Conservation (phyloP, 2,329 filamentous ascomycete genomes). For the Cordyceps cateniannulata region DNA sequence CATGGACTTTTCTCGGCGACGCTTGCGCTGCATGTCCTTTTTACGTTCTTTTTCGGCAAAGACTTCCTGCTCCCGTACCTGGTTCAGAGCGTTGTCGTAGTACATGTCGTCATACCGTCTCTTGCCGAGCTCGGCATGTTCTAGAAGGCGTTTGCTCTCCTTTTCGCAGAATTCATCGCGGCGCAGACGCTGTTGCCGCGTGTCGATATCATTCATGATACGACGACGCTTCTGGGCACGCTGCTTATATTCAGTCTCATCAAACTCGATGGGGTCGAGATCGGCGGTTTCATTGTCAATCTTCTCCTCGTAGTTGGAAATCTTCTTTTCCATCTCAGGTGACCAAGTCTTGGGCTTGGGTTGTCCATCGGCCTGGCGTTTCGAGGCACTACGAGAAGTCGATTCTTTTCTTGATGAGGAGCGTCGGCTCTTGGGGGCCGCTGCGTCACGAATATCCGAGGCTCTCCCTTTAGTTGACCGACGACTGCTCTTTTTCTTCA, state of each 20-base stretch:
- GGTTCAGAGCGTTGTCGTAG: slow-evolving; percentile 72
- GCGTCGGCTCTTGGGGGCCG: slow-evolving; percentile 44
- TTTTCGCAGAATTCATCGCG: slow-evolving; percentile 52
- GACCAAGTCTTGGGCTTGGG: slow-evolving; percentile 61
- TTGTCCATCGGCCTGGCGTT: slow-evolving; percentile 54
- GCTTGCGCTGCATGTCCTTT: slow-evolving; percentile 98
- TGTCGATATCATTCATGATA: slow-evolving; percentile 58
- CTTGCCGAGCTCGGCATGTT: slow-evolving; percentile 65
- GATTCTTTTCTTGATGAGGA: slow-evolving; percentile 44
- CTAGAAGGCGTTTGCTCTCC: slow-evolving; percentile 55
- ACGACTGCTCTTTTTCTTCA: slow-evolving; percentile 25
- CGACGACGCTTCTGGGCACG: slow-evolving; percentile 60
- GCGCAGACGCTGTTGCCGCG: slow-evolving; percentile 56
- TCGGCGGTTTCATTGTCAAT: slow-evolving; percentile 42
- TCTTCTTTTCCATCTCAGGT: slow-evolving; percentile 38
- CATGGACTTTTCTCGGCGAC: slow-evolving; percentile 91
- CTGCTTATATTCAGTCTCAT: slow-evolving; percentile 45
- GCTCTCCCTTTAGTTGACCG: slow-evolving; percentile 43
- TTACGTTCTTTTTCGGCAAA: slow-evolving; percentile 97
- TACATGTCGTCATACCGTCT: slow-evolving; percentile 70
- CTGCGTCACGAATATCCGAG: slow-evolving; percentile 44
- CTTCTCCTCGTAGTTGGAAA: slow-evolving; percentile 31
- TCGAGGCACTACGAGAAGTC: slow-evolving; percentile 42
- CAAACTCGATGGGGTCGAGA: slow-evolving; percentile 36
- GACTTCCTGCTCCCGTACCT: slow-evolving; percentile 85